Evolutionary conservation across 225 moss, liverwort and hornwort genomes (phyloP).

Genomic region (Pseudisothecium myosuroides): DNA sequence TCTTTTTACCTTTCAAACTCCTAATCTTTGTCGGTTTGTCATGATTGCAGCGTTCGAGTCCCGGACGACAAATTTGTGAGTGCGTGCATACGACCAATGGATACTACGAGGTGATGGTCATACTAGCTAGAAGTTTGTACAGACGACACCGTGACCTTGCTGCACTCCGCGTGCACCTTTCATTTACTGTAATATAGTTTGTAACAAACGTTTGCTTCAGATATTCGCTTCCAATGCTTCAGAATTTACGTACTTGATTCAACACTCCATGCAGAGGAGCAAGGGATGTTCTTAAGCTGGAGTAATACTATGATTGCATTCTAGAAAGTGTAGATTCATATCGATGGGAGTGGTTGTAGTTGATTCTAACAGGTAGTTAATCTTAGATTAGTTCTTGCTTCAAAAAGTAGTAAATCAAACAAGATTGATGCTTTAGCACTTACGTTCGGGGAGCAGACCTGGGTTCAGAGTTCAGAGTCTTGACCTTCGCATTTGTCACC

Average conservation of each 20-base stretch:
- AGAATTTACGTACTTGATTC: not conserved
- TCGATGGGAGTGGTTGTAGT: not conserved
- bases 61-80: conserved; percentile 2
- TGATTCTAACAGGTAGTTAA: not conserved
- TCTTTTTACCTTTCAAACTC: not conserved
- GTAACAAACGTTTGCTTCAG: not conserved
- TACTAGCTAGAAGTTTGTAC: conserved; percentile 2
- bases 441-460: not conserved
- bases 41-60: conserved; percentile 33
- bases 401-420: not conserved
- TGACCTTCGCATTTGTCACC: not conserved
- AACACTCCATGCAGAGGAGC: not conserved
- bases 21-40: not conserved
- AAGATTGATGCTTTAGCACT: not conserved
- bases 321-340: not conserved
- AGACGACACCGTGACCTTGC: conserved; percentile 4
- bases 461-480: not conserved
- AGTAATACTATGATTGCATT: not conserved
- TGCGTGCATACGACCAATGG: not conserved
- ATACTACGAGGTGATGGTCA: not conserved
- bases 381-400: not conserved
- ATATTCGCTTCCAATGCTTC: not conserved
- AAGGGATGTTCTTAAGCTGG: not conserved
- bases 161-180: conserved; percentile 13
- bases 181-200: conserved; percentile 21